Evolutionary conservation across 139 green algal genomes (phyloP), one percentile per base, ranked within the genome.

Genomic region (Gonium pectorale): DNA sequence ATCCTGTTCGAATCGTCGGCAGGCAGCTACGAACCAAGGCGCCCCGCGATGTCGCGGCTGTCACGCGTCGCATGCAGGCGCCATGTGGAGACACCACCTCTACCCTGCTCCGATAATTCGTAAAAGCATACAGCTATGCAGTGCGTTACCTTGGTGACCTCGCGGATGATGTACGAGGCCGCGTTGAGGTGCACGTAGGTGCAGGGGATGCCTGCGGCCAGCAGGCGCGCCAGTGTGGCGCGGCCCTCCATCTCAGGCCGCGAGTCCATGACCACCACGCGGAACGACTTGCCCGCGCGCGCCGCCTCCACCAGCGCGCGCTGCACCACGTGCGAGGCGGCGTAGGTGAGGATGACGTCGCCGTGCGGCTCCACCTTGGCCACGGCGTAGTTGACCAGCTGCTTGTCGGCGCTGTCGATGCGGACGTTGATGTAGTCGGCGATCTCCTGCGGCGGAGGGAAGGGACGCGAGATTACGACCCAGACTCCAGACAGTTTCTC

Each of bases 341-440:
- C 92, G 87, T 95, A 98, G 9, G 96, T 99, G 44, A 99, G 86
- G 66, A 99, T 93, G 33, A 98, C 93, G 79, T 99, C 97, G 11
- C 94, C 95, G 43, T 97, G 62, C 59, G 59, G 40, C 60, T 72
- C 75, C 31, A 99, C 94, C 91, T 98, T 97, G 40, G 64, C 72
- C 24, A 92, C 86, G 3, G 94, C 97, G 52, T 94, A 87, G 11
- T 86, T 63, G 29, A 94, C 94, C 29, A 99, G 92, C 77, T 92
- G 83, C 54, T 92, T 85, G 81, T 93, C 89, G 13, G 96, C 96
- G 77, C 40, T 40, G 43, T 67, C 46, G 73, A 91, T 89, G 66
- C 84, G 88, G 22, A 62, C 56, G 33, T 80, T 44, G 64, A 91
- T 86, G 66, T 94, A 93, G 22, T 91, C 70, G 19, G 97, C 90